Conservation (phyloP, 768 basidiomycete species). For the Podaxis mareebaensis region DNA sequence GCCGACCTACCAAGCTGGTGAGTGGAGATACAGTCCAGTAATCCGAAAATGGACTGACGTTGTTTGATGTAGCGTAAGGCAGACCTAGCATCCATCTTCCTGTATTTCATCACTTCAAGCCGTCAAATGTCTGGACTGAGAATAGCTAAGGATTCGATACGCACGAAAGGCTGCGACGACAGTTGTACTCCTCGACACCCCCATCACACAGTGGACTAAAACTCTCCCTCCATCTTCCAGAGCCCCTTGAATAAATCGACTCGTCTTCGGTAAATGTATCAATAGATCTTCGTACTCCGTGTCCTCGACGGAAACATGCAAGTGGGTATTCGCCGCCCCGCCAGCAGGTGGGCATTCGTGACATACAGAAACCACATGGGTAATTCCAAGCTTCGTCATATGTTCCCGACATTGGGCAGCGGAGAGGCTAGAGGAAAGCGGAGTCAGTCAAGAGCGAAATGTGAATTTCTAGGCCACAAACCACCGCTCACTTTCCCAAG, state of each 20-base stretch:
- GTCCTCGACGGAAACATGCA: constrained; percentile 43
- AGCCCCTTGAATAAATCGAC: constrained; percentile 63
- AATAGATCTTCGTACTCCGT: constrained; percentile 55
- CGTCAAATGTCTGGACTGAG: neutral
- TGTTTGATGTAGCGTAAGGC: constrained; percentile 53
- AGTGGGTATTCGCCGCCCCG: constrained; percentile 30
- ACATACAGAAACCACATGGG: constrained; percentile 60
- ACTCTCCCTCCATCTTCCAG: constrained; percentile 53
- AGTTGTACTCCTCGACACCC: constrained; percentile 68
- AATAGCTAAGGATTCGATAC: constrained; percentile 23
- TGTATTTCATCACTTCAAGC: constrained; percentile 50
- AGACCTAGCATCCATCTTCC: constrained; percentile 37
- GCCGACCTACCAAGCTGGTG: constrained; percentile 31
- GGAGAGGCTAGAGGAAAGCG: constrained; percentile 30
- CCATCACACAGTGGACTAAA: constrained; percentile 75
- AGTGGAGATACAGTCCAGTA: neutral
- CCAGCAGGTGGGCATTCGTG: constrained; percentile 49
- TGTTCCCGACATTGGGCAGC: constrained; percentile 35
- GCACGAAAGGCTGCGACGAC: constrained; percentile 56
- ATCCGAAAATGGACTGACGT: constrained; percentile 33
- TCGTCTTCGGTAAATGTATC: constrained; percentile 60
- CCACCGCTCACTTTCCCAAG: constrained; percentile 41
- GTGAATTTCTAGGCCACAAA: neutral
- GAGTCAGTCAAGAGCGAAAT: constrained; percentile 2
- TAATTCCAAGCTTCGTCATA: constrained; percentile 38